Conservation (phyloP, 2,329 filamentous ascomycete species). For the Pseudogymnoascus sp. region DNA sequence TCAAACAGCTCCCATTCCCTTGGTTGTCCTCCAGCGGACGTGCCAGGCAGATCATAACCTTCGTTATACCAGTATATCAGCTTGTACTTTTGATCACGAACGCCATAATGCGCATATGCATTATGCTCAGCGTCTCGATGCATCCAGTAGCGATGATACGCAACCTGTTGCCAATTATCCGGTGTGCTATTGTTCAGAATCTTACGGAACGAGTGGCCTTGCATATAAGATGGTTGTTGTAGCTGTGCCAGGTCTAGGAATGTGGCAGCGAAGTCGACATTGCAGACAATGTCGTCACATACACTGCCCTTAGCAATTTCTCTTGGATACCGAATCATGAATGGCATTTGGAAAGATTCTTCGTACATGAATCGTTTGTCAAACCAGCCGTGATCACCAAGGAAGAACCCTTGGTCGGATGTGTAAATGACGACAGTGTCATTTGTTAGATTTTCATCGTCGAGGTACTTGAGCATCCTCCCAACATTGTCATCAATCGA, state of each 20-base stretch:
- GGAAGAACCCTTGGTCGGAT: conserved; percentile 48
- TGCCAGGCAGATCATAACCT: conserved; percentile 37
- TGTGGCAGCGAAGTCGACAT: conserved; percentile 46
- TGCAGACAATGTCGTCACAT: conserved; percentile 42
- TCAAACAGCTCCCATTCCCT: conserved; percentile 49
- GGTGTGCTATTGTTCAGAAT: conserved; percentile 34
- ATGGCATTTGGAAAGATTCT: conserved; percentile 49
- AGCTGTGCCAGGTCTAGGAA: conserved; percentile 40
- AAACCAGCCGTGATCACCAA: conserved; percentile 50
- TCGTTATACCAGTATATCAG: conserved; percentile 51
- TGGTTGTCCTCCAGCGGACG: conserved; percentile 33
- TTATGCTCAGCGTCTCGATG: conserved; percentile 43
- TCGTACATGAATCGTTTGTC: conserved; percentile 53
- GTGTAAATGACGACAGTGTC: conserved; percentile 47
- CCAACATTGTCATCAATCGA: conserved; percentile 45
- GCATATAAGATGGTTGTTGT: conserved; percentile 41
- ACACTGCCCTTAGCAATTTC: conserved; percentile 33
- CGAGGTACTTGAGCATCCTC: conserved; percentile 39
- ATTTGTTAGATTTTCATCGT: conserved; percentile 33
- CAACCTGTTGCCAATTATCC: conserved; percentile 40
- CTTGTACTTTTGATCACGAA: conserved; percentile 44
- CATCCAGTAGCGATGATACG: conserved; percentile 51
- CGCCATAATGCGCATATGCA: conserved; percentile 44
- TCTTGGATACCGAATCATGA: conserved; percentile 39
- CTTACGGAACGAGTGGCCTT: conserved; percentile 37